Base-by-base conservation (phyloP, 495 filamentous ascomycete species). In the Hypoxylon cercidicola region DNA sequence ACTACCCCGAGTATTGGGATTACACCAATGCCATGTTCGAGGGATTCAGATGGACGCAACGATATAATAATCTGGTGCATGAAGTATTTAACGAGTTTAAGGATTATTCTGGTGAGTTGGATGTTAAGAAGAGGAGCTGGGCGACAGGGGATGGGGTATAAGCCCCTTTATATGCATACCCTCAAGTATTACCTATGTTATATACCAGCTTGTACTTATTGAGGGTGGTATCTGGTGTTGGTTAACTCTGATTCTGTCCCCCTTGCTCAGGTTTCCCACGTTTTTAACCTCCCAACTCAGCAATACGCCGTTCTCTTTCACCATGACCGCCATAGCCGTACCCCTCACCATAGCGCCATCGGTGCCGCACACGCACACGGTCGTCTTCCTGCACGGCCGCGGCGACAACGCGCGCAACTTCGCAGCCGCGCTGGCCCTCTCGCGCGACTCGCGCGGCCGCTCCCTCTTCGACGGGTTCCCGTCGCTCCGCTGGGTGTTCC, bases 301-400 rank as follows among this genome's bases (percentile, higher is more conserved):
- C 3, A 18, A 32, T 4, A 15, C 30, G 13, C 7, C 34, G 15
- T 41, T 25, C n/a, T 39, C 11, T 46, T 41, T 41, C 58, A 47
- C 48, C 41, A 48, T 55, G 37, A 9, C 41, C 41, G 9, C 54
- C 10, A 63, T 63, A 56, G 55, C 60, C 20, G 23, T 74, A 57
- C 64, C 61, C 35, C 39, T 53, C 46, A 55, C 62, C 55, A 68
- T 73, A 44, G 54, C n/a, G 4, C 60, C 60, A 16, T 32, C 54
- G 23, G 10, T 16, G 28, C 28, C 52, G 3, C 85, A 89, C 68
- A 86, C 83, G 0, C 79, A 87, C 66, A 90, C 87, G 0, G 72
- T 84, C 41, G 84, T 90, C 59, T 76, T 89, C 37, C 78, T 88
- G 12, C 87, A 88, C 70, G 88, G 85, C 37, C 82, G 86, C 18